Evolutionary conservation across 23 red algal species (phyloP), one percentile per base, ranked within the genome.

Genomic region (Gracilaria gracilis): DNA sequence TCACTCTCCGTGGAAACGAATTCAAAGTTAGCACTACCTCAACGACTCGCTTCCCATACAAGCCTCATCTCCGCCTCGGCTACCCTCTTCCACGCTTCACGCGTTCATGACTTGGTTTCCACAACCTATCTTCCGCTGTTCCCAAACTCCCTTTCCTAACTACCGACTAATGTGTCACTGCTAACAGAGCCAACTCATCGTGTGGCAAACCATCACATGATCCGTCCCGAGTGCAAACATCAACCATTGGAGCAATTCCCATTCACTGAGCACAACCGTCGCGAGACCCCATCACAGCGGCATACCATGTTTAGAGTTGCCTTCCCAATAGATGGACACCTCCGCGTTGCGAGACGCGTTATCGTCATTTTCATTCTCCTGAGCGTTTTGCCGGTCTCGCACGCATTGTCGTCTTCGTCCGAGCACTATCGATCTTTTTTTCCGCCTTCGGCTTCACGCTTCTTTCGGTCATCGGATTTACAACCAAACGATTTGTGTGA

Each of bases 271-370:
- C 14, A 37, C 64, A 20, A 69, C 33, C 64, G 32, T 77, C 72
- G 39, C 72, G 42, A 77, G 72, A 77, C 19, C 27, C 11, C 38
- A 28, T 12, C 72, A 49, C 62, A 31, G 7, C 62, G 1, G 16
- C 9, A 77, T 33, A 23, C 72, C 72, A 77, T 77, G 72, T 77
- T 77, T 77, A 40, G 40, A 77, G 1, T 42, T 51, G 9, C 46
- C 31, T 51, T 20, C 21, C 72, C 0, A 34, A 15, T 31, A 6
- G 5, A 24, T 50, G 46, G 40, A 51, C 72, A 14, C 0, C 27
- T 37, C 21, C 42, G 38, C 46, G n/a, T 50, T 28, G 20, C 40
- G 62, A 29, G 62, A 33, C 28, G 27, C 8, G 32, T 77, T 14
- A 77, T 77, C 31, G 27, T 42, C 20, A 23, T 23, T 31, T 46